phyloP scores from a whole-genome alignment of 2,329 filamentous ascomycete genomes.

The Fusarium cicatricum region DNA sequence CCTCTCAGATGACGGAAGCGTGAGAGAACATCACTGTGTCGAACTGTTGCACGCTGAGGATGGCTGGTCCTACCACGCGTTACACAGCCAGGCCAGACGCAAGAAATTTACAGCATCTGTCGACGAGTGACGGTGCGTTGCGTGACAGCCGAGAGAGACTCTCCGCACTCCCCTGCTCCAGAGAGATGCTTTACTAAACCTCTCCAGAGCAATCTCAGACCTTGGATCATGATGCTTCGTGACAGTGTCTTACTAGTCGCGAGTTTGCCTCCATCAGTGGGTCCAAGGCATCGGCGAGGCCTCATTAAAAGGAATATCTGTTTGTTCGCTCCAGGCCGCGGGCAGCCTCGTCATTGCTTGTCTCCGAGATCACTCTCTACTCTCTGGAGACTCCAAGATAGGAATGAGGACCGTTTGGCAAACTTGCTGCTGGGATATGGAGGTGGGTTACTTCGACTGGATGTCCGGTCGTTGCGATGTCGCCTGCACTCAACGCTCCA shows the following conservation, averaged over 20 bases:
- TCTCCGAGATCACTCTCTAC: slow-evolving; percentile 6
- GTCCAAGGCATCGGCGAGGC: background rate
- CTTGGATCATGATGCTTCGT: slow-evolving; percentile 18
- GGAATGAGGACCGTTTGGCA: slow-evolving; percentile 24
- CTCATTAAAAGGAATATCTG: slow-evolving; percentile 14
- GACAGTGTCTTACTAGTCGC: slow-evolving; percentile 30
- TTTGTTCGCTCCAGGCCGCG: slow-evolving; percentile 16
- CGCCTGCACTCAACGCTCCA: slow-evolving; percentile 1
- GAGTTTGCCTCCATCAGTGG: slow-evolving; percentile 24
- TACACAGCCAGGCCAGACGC: slow-evolving; percentile 24
- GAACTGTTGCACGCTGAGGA: background rate
- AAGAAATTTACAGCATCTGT: slow-evolving; percentile 20
- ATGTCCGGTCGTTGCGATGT: slow-evolving; percentile 9
- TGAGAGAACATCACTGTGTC: background rate
- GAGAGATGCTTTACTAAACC: slow-evolving; percentile 1
- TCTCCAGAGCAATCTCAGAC: slow-evolving; percentile 1
- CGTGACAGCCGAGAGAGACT: slow-evolving; percentile 25
- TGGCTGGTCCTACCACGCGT: slow-evolving; percentile 13
- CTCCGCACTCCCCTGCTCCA: slow-evolving; percentile 11
- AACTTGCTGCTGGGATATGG: slow-evolving; percentile 10
- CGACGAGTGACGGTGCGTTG: slow-evolving; percentile 33
- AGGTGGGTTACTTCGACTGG: background rate
- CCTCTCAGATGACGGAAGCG: background rate
- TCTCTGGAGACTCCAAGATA: slow-evolving; percentile 4
- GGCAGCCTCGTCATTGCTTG: slow-evolving; percentile 10